These are phyloP conservation scores for Candida mesenterica DNA, from an alignment of 1,139 yeast species.

Conservation along the genomic window DNA sequence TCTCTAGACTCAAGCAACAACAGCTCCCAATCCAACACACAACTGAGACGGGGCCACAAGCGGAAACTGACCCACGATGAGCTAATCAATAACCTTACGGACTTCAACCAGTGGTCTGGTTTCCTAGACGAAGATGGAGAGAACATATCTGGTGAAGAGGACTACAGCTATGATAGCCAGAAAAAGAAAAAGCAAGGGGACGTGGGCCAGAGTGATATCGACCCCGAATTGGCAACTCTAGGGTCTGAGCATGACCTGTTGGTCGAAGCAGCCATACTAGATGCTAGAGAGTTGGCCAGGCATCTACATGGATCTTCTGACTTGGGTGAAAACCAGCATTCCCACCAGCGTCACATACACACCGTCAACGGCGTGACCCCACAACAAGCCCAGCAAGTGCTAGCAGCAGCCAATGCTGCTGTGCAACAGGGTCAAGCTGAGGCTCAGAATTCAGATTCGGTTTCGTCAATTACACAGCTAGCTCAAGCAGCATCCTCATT, in stretches of 20 bases:
- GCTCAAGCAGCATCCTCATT: constrained; percentile 32
- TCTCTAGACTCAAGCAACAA: constrained; percentile 34
- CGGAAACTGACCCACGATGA: constrained; percentile 15
- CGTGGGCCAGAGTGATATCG: constrained; percentile 39
- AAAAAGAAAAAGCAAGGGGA: constrained; percentile 8
- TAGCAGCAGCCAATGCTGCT: constrained; percentile 26
- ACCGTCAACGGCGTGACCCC: constrained; percentile 14
- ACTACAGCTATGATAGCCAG: constrained; percentile 10
- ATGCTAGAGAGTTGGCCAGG: constrained; percentile 62
- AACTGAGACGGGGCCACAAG: constrained; percentile 7
- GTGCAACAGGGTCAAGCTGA: constrained; percentile 19
- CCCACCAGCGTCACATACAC: constrained; percentile 5
- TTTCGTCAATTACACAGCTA: constrained; percentile 30
- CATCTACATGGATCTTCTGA: constrained; percentile 21
- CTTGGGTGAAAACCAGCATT: background rate
- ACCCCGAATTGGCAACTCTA: constrained; percentile 55
- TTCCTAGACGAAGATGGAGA: constrained; percentile 43
- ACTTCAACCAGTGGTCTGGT: constrained; percentile 54
- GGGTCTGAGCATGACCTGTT: constrained; percentile 57
- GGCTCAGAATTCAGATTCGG: constrained; percentile 8
- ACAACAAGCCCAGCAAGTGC: constrained; percentile 19
- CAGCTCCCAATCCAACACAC: background rate
- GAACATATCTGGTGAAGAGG: constrained; percentile 18
- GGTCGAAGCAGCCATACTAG: constrained; percentile 66
- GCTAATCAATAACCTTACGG: constrained; percentile 16